Evolutionary conservation across 306 rosid genomes (phyloP), one percentile per base, ranked within the genome.

Genomic region (Oxytropis ochrocephala): DNA sequence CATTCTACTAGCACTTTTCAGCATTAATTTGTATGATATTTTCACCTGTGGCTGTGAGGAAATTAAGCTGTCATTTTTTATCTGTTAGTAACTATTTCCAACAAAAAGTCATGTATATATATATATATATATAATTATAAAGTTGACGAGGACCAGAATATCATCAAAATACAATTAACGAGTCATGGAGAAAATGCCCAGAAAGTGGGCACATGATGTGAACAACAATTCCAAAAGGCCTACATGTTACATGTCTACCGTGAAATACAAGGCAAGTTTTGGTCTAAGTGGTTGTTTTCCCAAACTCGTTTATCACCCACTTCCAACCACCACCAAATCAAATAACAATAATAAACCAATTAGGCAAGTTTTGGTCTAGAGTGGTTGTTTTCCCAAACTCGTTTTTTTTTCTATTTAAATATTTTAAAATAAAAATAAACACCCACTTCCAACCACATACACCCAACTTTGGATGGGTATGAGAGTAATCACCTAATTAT

Each of bases 231-330:
- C 63, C 44, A 8, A 54, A 44, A 74, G 76, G 64, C 76, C 73
- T 59, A 53, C 69, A 39, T 79, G 80, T 69, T 59, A 53, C 69
- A 39, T 79, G 80, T 69, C 69, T 79, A n/a, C 53, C 84, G 48
- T 80, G 43, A 75, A 70, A 70, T 66, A 43, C 48, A 75, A 75
- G 78, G 78, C 54, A 56, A 64, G 11, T 75, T 61, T 56, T 58
- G 77, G 69, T 69, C 74, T 69, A 69, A 74, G 69, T 5, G 29
- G 77, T 69, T 79, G 77, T 70, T 80, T 55, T 69, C 65, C 18
- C 57, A 48, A 29, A 74, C 51, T 46, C 14, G 27, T 69, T 73
- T 21, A 69, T 69, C 74, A 63, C 64, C 77, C 66, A 64, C 64
- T 50, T 75, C 66, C 75, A 75, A 70, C 74, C 19, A 55, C 73